A percentile compares a stretch with the other conserved stretches of the same genome.
phyloP scores from a whole-genome alignment of 2,329 filamentous ascomycete species.

The Clonostachys chloroleuca region DNA sequence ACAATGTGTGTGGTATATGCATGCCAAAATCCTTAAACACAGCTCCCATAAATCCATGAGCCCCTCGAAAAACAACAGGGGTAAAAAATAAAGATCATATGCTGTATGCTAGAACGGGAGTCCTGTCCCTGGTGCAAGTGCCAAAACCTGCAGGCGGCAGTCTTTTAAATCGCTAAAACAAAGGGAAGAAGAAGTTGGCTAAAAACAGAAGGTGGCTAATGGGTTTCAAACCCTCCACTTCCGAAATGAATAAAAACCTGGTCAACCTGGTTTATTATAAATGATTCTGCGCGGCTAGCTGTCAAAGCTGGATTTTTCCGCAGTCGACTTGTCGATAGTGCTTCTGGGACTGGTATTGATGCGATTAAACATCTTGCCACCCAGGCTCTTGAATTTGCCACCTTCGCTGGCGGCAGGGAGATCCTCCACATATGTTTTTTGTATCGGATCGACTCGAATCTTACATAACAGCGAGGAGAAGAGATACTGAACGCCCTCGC shows the following conservation, averaged over 20 bases:
- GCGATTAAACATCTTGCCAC: constrained; percentile 54
- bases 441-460: constrained; percentile 62
- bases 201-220: no score
- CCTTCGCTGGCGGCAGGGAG: constrained; percentile 31
- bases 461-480: constrained; percentile 94
- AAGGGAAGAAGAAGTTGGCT: no score
- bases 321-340: constrained; percentile 47
- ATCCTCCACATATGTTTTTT: constrained; percentile 48
- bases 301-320: constrained; percentile 42
- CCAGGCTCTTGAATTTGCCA: constrained; percentile 51
- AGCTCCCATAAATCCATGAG: no score
- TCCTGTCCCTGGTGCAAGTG: no score
- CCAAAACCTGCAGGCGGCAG: no score
- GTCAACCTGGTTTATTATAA: no score
- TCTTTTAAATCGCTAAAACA: no score
- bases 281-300: constrained; percentile 8
- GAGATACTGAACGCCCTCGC: constrained; percentile 85
- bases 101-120: no score
- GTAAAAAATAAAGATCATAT: no score
- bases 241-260: no score
- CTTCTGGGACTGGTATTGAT: constrained; percentile 44
- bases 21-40: neutral
- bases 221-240: no score
- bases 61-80: no score
- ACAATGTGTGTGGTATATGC: neutral